phyloP scores from a whole-genome alignment of 2,329 filamentous ascomycete species.

The Trichophyton verrucosum region DNA sequence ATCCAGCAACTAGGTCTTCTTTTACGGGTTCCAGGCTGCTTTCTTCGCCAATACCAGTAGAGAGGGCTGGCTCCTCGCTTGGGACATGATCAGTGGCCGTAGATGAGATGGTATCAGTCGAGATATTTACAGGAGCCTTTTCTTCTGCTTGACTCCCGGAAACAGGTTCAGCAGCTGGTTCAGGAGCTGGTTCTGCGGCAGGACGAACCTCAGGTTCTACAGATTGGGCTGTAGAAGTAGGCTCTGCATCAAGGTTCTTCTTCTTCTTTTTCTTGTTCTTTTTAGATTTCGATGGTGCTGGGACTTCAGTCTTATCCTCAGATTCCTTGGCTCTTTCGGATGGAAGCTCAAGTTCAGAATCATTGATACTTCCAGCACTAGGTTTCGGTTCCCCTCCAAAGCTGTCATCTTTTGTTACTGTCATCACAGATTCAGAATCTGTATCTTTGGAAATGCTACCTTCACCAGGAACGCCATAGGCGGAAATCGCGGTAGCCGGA shows the following conservation, averaged over 20 bases:
- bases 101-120: background rate
- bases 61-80: background rate
- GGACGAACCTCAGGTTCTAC: background rate
- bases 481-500: background rate
- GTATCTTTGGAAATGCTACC: background rate
- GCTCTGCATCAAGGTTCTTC: background rate
- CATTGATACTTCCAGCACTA: too few species aligned
- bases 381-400: background rate
- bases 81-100: background rate
- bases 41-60: background rate
- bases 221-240: background rate
- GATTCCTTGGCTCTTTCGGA: background rate
- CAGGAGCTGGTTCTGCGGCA: background rate
- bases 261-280: constrained; percentile 5
- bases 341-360: too few species aligned
- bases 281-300: constrained; percentile 1
- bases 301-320: background rate
- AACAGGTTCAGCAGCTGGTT: background rate
- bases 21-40: background rate
- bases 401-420: background rate
- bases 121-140: background rate
- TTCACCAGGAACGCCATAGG: background rate
- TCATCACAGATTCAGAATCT: background rate
- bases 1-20: background rate
- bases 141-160: background rate